Evolutionary conservation across 225 moss, liverwort and hornwort species (phyloP), one percentile per base, ranked within the genome.

Genomic region (Neckera pumila): DNA sequence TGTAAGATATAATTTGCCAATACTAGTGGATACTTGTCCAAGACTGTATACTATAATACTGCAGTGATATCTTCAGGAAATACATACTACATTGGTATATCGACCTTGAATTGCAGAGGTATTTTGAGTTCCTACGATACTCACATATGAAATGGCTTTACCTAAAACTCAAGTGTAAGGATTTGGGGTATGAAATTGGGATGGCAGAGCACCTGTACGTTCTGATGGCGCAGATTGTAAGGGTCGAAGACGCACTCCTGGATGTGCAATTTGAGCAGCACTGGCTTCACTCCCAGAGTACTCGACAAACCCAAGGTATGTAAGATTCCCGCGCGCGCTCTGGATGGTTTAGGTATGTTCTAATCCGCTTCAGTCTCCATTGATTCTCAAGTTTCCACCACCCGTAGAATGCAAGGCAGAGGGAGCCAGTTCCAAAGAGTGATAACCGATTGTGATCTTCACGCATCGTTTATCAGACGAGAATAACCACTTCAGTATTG

Each of bases 261-360:
- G 82, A 88, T n/a, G 91, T 93, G 82, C 90, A 93, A 74, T 95
- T 95, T 69, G 93, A 95, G 83, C 95, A 95, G 86, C 93, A 92
- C 74, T 95, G 95, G 93, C 92, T 95, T 80, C 92, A 87, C 51
- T 90, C 91, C 49, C 92, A 91, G 72, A 90, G 90, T 62, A 86
- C 87, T 86, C 91, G 79, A 70, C 92, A 91, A 75, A 84, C 81
- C 58, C 84, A 88, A 51, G 80, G 95, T 95, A 88, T 14, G 79
- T 28, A 23, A 11, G 17, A 28, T 42, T 79, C 42, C 28, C 26
- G 4, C 26, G 11, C 38, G 57, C 17, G 38, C 78, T 38, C 38
- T 38, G 7, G 17, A 4, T 17, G 34, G 10, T n/a, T 56, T 10
- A 25, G 11, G 17, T 51, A 3, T 63, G 64, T 64, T 51, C n/a